Conservation (phyloP, 768 basidiomycete genomes). For the Tylopilus vinaceipallidus region DNA sequence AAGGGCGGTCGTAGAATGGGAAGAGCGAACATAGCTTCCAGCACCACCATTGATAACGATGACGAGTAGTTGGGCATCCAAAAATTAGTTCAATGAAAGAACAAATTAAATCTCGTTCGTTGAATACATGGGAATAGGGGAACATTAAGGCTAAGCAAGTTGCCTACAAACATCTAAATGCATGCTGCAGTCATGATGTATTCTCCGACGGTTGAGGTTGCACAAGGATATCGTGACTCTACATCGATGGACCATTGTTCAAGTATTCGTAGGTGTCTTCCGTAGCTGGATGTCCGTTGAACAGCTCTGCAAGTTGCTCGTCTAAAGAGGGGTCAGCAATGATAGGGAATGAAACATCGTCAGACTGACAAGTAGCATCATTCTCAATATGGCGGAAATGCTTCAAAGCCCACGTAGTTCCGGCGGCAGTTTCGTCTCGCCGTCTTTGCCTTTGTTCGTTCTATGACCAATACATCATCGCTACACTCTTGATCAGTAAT, state of each 20-base stretch:
- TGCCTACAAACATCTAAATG: slow-evolving; percentile 9
- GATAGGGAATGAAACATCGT: neutral
- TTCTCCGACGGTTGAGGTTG: slow-evolving; percentile 1
- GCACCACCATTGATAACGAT: neutral
- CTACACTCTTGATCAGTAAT: neutral
- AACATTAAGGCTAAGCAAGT: slow-evolving; percentile 17
- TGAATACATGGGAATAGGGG: slow-evolving; percentile 10
- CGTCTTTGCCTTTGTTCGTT: slow-evolving; percentile 90
- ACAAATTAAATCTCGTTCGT: slow-evolving; percentile 14
- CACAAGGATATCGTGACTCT: slow-evolving; percentile 9
- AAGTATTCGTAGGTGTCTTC: slow-evolving; percentile 79
- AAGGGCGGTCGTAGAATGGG: slow-evolving; percentile 52
- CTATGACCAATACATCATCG: slow-evolving; percentile 40
- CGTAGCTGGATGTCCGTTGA: slow-evolving; percentile 61
- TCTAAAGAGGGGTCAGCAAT: slow-evolving; percentile 33
- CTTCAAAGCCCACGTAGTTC: slow-evolving; percentile 69
- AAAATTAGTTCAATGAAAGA: neutral
- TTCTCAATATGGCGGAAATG: slow-evolving; percentile 71
- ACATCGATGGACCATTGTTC: slow-evolving; percentile 44
- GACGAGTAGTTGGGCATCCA: slow-evolving; percentile 4
- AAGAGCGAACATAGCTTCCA: slow-evolving; percentile 20
- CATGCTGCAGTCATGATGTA: slow-evolving; percentile 2
- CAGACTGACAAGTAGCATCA: slow-evolving; percentile 68
- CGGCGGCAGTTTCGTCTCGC: slow-evolving; percentile 75
- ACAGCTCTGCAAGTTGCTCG: slow-evolving; percentile 59